Evolutionary conservation across 495 filamentous ascomycete genomes (phyloP), one percentile per base, ranked within the genome.

Genomic region (Tetracladium setigerum): DNA sequence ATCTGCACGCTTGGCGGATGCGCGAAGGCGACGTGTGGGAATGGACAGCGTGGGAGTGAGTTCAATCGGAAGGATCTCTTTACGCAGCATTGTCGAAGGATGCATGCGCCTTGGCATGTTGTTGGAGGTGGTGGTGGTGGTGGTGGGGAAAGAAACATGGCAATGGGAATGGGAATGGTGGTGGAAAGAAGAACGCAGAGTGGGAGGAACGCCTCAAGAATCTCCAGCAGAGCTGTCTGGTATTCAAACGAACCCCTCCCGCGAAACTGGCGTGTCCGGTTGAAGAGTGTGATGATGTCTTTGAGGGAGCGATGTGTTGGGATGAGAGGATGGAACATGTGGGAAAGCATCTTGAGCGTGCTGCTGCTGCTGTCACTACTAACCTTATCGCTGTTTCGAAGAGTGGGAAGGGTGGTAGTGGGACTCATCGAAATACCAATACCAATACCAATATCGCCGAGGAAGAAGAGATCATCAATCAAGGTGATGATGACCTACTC

Each of bases 41-140:
- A 30, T 16, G 13, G 19, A 13, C 22, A 42, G 30, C 35, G 19
- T 30, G 48, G 47, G 5, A 27, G 12, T 19, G 52, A 49, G 11
- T 87, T 88, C 67, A 95, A 95, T 67, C 85, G 91, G 52, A 97
- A 96, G 63, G 91, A 97, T 59, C 81, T 97, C 34, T 97, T 95
- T 65, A 91, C 84, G 0, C 89, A 95, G 55, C 91, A 97, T 57
- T 71, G 94, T 9, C 83, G 89, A n/a, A 85, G 91, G 38, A 95
- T 95, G 90, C 91, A 97, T 57, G 70, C 73, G 0, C 82, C 70
- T 5, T 70, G 68, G 46, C 60, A 63, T 1, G 69, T 74, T 50
- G 61, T 56, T 49, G 1, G 56, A 59, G 58, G 62, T 57, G 56
- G 57, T 30, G 57, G 49, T 1, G 2, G 49, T 27, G 4, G 7